These are phyloP conservation scores for Nigrospora sphaerica DNA, from an alignment of 2,329 filamentous ascomycete species.

Conservation along the genomic window DNA sequence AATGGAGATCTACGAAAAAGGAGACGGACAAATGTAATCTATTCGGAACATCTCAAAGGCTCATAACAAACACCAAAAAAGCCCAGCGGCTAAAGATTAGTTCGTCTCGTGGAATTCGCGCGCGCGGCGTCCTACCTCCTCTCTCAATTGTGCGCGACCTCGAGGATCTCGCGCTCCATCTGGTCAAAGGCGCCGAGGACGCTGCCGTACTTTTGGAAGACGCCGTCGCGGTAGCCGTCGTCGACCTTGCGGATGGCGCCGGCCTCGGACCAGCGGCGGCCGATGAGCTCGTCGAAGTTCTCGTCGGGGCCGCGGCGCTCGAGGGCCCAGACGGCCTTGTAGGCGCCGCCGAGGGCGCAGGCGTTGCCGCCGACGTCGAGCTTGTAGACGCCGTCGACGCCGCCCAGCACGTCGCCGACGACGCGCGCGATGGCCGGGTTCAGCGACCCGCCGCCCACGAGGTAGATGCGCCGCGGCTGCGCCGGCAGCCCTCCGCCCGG, in stretches of 20 bases:
- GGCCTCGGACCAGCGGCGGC: constrained; percentile 76
- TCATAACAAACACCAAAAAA: too few relatives aligned
- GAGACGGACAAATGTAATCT: too few relatives aligned
- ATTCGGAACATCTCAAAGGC: too few relatives aligned
- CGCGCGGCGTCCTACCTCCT: neutral
- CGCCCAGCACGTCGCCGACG: constrained; percentile 82
- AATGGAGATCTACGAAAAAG: too few relatives aligned
- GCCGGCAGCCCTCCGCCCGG: constrained; percentile 52
- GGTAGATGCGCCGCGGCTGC: constrained; percentile 84
- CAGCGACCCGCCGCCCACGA: constrained; percentile 85
- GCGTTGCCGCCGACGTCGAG: constrained; percentile 93
- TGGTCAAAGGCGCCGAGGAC: constrained; percentile 54
- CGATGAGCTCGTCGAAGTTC: constrained; percentile 85
- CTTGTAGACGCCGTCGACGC: constrained; percentile 82
- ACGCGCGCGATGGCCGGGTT: constrained; percentile 85
- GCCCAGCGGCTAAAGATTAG: too few relatives aligned
- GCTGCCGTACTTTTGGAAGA: constrained; percentile 71
- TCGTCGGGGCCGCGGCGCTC: constrained; percentile 57
- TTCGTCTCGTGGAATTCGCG: too few relatives aligned
- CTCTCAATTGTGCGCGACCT: constrained; percentile 20
- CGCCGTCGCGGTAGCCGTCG: constrained; percentile 67
- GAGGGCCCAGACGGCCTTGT: constrained; percentile 91
- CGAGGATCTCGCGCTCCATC: constrained; percentile 20
- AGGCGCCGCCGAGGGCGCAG: constrained; percentile 87
- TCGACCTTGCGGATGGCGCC: constrained; percentile 77